Base-by-base conservation (phyloP, 495 filamentous ascomycete genomes). In the Staphylotrichum longicolle region DNA sequence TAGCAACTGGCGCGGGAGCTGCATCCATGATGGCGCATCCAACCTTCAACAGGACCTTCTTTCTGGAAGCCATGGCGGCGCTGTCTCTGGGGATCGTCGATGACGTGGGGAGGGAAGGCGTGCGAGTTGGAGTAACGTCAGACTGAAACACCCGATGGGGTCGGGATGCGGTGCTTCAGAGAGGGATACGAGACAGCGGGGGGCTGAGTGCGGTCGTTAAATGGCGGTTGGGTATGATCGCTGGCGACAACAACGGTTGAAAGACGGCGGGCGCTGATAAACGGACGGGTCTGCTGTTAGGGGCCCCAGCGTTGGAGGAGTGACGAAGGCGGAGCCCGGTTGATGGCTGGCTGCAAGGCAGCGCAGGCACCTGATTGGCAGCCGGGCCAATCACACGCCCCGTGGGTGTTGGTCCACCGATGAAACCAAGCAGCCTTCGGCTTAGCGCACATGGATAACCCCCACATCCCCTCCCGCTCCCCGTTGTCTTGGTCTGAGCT, bases 1-100 rank as follows among this genome's bases (percentile, higher is more conserved):
- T 12, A 50, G 57, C 42, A 64, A 64, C 46, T 53, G 45, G 10
- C 8, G 27, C 9, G 33, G 9, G 15, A 9, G 11, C 32, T 8
- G 34, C 34, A 49, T 49, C 9, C 11, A 50, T 56, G 56, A 8
- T 40, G 44, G 52, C 53, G 40, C 40, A 47, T 34, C 73, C 57
- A 80, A 96, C 93, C 88, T 98, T 98, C 66, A 98, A 80, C 56
- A 98, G 81, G 65, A 96, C 91, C 86, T 96, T 97, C 88, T 96
- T 98, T 76, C 91, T 86, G 68, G 91, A 91, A 72, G 92, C 83
- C 92, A 96, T 96, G 68, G 57, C 78, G 72, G 64, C 53, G 45
- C 30, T 27, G 41, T 54, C 42, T 27, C 42, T 39, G 39, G 27
- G 45, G 32, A 46, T 50, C 45, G 47, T 60, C 27, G 54, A 58